Base-by-base conservation (phyloP, 2,329 filamentous ascomycete species). In the Beauveria medogensis region DNA sequence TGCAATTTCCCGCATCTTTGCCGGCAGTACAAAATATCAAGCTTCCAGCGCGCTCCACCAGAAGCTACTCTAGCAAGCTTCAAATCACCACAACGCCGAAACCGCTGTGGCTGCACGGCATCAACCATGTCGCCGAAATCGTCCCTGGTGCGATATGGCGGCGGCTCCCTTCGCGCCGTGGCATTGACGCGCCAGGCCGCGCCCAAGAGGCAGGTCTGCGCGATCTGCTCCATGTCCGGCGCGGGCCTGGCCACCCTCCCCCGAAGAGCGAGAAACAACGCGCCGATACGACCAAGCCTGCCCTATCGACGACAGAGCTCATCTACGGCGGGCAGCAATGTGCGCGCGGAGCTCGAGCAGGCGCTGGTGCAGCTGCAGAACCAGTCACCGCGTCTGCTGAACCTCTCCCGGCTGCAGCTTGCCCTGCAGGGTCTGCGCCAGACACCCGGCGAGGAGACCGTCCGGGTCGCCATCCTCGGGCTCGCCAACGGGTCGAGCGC, bases 391-490 rank as follows among this genome's bases (percentile, higher is more conserved):
- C 81, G 79, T 62, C 81, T 86, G 66, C 79, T 89, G 58, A 88
- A 88, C 68, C 79, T 87, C n/a, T 84, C 88, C 34, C 80, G 87
- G 60, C 70, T 92, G 51, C 87, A 90, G 71, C 81, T 93, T 66
- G 89, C 89, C 14, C 74, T 91, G 24, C 81, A 84, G 64, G 86
- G 88, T 24, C 71, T 88, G 62, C 79, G 81, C 40, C 82, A 87
- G 68, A 68, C 71, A 2, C 73, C 81, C 0, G 85, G 85, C 4
- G 69, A 78, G 41, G 85, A 87, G 69, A 77, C 81, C 2, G 77
- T 87, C 37, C 77, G 84, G 20, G 75, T 88, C 61, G 84, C 84
- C 16, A 75, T 88, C 52, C 70, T 87, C 8, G 81, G 79, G 10
- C 69, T 85, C 30, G 70, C 68, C 18, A 69, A 72, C 52, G 74